Evolutionary conservation across 441 rosid genomes (phyloP).

Genomic region (Geranium incanum): DNA sequence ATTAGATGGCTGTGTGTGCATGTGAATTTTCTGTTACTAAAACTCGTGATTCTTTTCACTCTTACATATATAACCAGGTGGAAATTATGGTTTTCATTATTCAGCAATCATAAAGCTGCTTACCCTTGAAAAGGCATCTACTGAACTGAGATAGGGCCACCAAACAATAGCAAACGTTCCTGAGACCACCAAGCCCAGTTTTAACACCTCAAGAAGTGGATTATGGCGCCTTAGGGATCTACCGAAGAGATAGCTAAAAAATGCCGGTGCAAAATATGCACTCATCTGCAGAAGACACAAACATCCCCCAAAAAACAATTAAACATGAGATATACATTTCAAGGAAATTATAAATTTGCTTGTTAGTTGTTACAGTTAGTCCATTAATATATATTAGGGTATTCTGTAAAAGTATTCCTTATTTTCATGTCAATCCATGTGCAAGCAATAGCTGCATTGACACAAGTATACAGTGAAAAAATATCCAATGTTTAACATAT

Average conservation of each 20-base stretch:
- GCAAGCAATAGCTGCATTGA: neutral
- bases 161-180: conserved; percentile 70
- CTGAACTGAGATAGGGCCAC: conserved; percentile 78
- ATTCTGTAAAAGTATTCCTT: neutral
- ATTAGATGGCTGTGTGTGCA: neutral
- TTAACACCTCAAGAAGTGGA: conserved; percentile 56
- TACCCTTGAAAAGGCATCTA: conserved; percentile 59
- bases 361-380: neutral
- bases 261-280: conserved; percentile 87
- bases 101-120: conserved; percentile 8
- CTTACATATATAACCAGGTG: no score
- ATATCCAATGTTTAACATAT: neutral
- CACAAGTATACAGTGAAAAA: neutral
- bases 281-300: conserved; percentile 53
- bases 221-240: conserved; percentile 60
- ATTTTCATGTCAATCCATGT: neutral
- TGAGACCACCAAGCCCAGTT: conserved; percentile 58
- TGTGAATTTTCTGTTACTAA: no score
- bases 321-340: neutral
- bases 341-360: neutral
- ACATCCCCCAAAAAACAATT: conserved; percentile 2
- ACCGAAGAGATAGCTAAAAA: conserved; percentile 80
- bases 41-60: neutral
- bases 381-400: neutral
- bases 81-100: neutral